Conservation (phyloP, 306 rosid species). For the Acacia confusa region DNA sequence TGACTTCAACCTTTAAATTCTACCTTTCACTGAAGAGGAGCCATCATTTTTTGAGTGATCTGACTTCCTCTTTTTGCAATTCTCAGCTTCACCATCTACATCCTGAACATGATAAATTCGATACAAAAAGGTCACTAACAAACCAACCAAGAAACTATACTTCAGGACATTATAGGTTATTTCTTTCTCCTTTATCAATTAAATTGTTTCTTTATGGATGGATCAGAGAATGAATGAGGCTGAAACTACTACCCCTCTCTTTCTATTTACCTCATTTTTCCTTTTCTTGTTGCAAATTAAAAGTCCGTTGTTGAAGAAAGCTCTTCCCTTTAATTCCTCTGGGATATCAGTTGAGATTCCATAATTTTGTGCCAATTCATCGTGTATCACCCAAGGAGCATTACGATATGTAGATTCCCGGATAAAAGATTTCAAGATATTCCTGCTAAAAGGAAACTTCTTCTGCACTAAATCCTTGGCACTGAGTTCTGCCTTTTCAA, state of each 20-base stretch:
- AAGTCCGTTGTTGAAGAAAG: constrained; percentile 66
- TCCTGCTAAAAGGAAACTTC: constrained; percentile 82
- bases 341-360: constrained; percentile 80
- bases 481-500: constrained; percentile 45
- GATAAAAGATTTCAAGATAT: constrained; percentile 74
- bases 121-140: constrained; percentile 28
- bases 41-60: constrained; percentile 35
- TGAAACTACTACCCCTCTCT: constrained; percentile 32
- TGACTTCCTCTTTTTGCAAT: constrained; percentile 50
- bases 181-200: constrained; percentile 7
- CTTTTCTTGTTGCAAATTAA: constrained; percentile 70
- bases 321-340: constrained; percentile 57
- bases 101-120: constrained; percentile 53
- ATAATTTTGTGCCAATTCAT: constrained; percentile 67
- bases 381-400: constrained; percentile 91
- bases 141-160: constrained; percentile 12
- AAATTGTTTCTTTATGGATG: background rate
- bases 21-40: constrained; percentile 47
- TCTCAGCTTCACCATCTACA: constrained; percentile 37
- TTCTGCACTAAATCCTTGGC: constrained; percentile 65
- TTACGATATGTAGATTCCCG: constrained; percentile 90
- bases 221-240: constrained; percentile 6
- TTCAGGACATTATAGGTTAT: constrained; percentile 9
- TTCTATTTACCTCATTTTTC: constrained; percentile 47
- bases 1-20: constrained; percentile 26